Evolutionary conservation across 1,284 basidiomycete species (phyloP), one percentile per base, ranked within the genome.

Genomic region (Puccinia horiana): DNA sequence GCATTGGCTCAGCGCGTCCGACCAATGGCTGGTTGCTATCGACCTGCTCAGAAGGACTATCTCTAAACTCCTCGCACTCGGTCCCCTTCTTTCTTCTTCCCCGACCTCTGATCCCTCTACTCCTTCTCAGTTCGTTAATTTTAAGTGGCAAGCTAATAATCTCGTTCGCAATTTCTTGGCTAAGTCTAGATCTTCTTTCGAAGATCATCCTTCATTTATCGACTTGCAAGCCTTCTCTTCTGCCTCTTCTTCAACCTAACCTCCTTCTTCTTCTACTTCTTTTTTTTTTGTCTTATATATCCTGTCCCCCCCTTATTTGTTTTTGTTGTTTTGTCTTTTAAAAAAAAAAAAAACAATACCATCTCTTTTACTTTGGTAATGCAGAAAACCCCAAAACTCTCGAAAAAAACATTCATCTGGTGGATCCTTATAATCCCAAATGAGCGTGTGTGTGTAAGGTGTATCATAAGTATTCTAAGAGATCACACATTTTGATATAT

Each of bases 131-230:
- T 69, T 69, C 37, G 42, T 6, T 42, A 69, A 69, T 47, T 69
- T 40, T 40, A 69, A 69, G 47, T 69, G 65, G 65, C 65, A 69
- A 12, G 42, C 65, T 47, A 69, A 69, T 44, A 69, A 69, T 29
- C 65, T 69, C 37, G 40, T 12, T 18, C 2, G 11, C 9, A 69
- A 69, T 69, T 69, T 69, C 40, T 37, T 69, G 32, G 65, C 65
- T 47, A 69, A 37, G 20, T 69, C 65, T 47, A 11, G 20, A 6
- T 18, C 65, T 47, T 42, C 65, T 20, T 69, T 69, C n/a, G 40
- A 69, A 4, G 1, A 44, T 37, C 65, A 44, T 29, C 42, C 65
- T 14, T 16, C 23, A 1, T 69, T 69, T n/a, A 18, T n/a, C 5
- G 20, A 44, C 11, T 29, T 69, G 40, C 18, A 26, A 26, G 40